Conservation (phyloP, 768 basidiomycete genomes). For the Leccinum imitatum region DNA sequence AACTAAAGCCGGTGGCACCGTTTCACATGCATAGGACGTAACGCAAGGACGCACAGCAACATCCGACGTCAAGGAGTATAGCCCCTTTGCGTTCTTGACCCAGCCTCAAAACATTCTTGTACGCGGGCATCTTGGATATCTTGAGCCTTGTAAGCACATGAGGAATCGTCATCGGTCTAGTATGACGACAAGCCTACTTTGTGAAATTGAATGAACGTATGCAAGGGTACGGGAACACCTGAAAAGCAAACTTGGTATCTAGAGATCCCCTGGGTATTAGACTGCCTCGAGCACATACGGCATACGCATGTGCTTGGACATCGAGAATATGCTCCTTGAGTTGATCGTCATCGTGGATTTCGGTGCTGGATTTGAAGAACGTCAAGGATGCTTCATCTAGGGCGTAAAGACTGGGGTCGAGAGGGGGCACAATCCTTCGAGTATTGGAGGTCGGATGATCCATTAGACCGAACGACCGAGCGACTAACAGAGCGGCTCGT, state of each 20-base stretch:
- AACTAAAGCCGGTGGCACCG: slow-evolving; percentile 26
- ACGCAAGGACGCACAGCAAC: slow-evolving; percentile 36
- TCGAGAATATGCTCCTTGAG: slow-evolving; percentile 34
- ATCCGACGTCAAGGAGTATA: slow-evolving; percentile 45
- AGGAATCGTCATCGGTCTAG: neutral
- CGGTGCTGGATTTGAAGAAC: slow-evolving; percentile 32
- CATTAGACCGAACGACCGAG: neutral
- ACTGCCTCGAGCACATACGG: slow-evolving; percentile 18
- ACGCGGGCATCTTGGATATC: slow-evolving; percentile 21
- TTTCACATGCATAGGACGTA: neutral
- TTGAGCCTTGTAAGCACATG: slow-evolving; percentile 15
- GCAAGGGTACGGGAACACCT: slow-evolving; percentile 27
- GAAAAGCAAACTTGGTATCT: neutral
- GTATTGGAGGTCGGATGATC: neutral
- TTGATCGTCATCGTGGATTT: slow-evolving; percentile 30
- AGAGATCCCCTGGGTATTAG: neutral
- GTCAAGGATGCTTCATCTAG: slow-evolving; percentile 9
- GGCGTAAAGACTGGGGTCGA: slow-evolving; percentile 19
- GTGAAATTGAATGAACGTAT: slow-evolving; percentile 22
- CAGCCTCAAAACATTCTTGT: slow-evolving; percentile 33
- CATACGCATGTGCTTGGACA: slow-evolving; percentile 35
- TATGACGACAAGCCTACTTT: slow-evolving; percentile 8
- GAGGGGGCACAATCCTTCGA: neutral
- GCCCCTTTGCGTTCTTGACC: slow-evolving; percentile 36
- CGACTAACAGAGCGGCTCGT: neutral